Conservation (phyloP, 495 filamentous ascomycete genomes). For the Penicillium pulvis region DNA sequence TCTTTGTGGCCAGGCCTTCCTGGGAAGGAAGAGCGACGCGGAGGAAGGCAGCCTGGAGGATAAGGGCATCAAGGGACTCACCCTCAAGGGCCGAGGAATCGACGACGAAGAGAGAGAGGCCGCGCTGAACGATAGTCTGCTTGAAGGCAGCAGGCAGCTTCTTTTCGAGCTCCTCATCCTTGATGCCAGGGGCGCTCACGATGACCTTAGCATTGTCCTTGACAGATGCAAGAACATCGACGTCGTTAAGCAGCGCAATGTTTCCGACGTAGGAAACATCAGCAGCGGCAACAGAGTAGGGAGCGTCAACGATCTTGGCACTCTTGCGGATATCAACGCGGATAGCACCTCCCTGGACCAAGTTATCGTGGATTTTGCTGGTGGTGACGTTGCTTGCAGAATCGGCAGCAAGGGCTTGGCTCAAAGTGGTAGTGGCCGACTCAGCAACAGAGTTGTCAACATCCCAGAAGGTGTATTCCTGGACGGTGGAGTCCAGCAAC, state of each 20-base stretch:
- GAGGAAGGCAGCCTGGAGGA: slow-evolving; percentile 80
- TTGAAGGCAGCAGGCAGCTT: slow-evolving; percentile 69
- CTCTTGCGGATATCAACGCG: slow-evolving; percentile 86
- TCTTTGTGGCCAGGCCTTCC: slow-evolving; percentile 51
- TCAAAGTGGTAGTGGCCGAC: slow-evolving; percentile 65
- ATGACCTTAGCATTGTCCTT: slow-evolving; percentile 74
- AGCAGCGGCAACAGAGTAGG: slow-evolving; percentile 76
- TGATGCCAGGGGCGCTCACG: slow-evolving; percentile 72
- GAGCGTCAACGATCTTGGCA: slow-evolving; percentile 77
- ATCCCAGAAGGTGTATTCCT: slow-evolving; percentile 96
- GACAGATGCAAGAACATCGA: slow-evolving; percentile 69
- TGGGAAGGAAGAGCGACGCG: slow-evolving; percentile 65
- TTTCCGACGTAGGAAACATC: slow-evolving; percentile 79
- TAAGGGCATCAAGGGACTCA: slow-evolving; percentile 58
- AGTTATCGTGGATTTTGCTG: slow-evolving; percentile 78
- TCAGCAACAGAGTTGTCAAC: slow-evolving; percentile 70
- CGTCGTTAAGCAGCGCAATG: slow-evolving; percentile 72
- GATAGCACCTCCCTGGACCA: slow-evolving; percentile 80
- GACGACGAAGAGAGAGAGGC: slow-evolving; percentile 68
- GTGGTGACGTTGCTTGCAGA: slow-evolving; percentile 75
- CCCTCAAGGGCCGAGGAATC: slow-evolving; percentile 66
- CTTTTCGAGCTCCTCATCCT: slow-evolving; percentile 89
- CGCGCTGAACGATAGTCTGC: slow-evolving; percentile 67
- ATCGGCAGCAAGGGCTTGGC: slow-evolving; percentile 72
- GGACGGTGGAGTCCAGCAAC: slow-evolving; percentile 53